Evolutionary conservation across 148 eudicot species (phyloP).

Genomic region (Chenopodium suecicum): DNA sequence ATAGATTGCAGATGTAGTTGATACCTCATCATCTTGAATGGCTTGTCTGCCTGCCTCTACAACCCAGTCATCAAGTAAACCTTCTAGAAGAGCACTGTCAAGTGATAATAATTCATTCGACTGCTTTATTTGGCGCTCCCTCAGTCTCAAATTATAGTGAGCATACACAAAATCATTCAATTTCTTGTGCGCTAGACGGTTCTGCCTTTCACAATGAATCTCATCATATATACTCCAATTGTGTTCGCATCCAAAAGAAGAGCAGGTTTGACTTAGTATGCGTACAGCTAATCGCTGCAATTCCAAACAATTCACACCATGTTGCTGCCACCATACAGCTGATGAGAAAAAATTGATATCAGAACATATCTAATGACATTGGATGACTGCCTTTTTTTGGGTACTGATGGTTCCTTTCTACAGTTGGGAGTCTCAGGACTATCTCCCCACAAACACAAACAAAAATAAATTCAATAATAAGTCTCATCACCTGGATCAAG

Average conservation of each 20-base stretch:
- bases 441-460: not conserved
- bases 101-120: slow-evolving; percentile 45
- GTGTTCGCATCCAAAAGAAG: slow-evolving; percentile 85
- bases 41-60: slow-evolving; percentile 59
- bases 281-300: slow-evolving; percentile 81
- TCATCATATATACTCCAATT: slow-evolving; percentile 83
- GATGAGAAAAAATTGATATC: slow-evolving; percentile 29
- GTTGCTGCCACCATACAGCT: slow-evolving; percentile 99
- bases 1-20: slow-evolving; percentile 8
- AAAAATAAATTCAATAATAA: not conserved
- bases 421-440: not conserved
- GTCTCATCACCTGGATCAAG: slow-evolving; percentile 77
- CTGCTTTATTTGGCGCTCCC: slow-evolving; percentile 72
- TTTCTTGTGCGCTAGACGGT: slow-evolving; percentile 63
- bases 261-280: slow-evolving; percentile 87
- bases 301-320: slow-evolving; percentile 89
- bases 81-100: slow-evolving; percentile 69
- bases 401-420: not conserved
- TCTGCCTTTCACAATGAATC: slow-evolving; percentile 50
- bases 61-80: slow-evolving; percentile 72
- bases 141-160: slow-evolving; percentile 86
- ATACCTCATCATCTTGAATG: slow-evolving; percentile 77
- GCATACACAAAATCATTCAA: slow-evolving; percentile 61
- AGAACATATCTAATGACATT: slow-evolving; percentile 5
- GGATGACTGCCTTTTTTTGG: not conserved